Evolutionary conservation across 495 filamentous ascomycete genomes (phyloP).

Genomic region (Immersiella caudata): DNA sequence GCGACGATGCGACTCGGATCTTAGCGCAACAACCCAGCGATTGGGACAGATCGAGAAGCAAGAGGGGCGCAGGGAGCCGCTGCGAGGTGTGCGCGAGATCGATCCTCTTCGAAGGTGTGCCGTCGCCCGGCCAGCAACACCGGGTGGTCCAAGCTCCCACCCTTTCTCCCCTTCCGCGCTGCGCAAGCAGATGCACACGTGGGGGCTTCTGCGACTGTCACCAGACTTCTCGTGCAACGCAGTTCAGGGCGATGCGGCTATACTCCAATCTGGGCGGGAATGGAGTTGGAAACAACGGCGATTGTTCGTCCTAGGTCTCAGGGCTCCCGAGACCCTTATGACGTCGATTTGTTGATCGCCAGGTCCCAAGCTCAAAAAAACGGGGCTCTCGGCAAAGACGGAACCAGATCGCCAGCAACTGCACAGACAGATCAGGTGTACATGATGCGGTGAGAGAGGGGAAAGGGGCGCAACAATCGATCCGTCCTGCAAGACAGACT

Average conservation of each 20-base stretch:
- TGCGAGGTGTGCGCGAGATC: background rate
- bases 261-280: background rate
- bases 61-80: background rate
- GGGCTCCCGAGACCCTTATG: slow-evolving; percentile 17
- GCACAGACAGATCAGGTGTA: background rate
- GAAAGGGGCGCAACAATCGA: background rate
- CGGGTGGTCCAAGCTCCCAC: slow-evolving; percentile 6
- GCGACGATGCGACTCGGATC: background rate
- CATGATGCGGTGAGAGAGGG: background rate
- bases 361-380: background rate
- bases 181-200: background rate
- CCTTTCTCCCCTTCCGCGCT: background rate
- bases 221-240: background rate
- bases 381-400: slow-evolving; percentile 7
- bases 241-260: background rate
- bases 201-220: background rate
- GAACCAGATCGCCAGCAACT: background rate
- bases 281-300: background rate
- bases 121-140: slow-evolving; percentile 8
- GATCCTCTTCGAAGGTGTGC: background rate
- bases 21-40: background rate
- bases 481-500: background rate
- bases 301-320: slow-evolving; percentile 7
- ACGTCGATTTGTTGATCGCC: slow-evolving; percentile 20
- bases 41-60: background rate